Conservation (phyloP, 257 asterid genomes). For the Fraxinus quadrangulata region DNA sequence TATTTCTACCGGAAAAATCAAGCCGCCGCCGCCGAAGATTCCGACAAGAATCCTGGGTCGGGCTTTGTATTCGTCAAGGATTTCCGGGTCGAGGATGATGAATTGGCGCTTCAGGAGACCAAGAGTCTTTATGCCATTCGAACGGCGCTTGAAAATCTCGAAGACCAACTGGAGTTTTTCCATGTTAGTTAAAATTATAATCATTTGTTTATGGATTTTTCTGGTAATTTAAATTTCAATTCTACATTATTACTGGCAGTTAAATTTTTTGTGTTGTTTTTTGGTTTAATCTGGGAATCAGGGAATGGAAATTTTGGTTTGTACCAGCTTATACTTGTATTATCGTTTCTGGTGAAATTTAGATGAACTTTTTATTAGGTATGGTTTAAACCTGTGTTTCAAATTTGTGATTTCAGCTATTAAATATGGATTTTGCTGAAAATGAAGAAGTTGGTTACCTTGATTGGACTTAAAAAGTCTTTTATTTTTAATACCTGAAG, state of each 20-base stretch:
- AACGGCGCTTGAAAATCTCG: constrained; percentile 87
- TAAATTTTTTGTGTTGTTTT: no score
- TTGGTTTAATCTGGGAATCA: neutral
- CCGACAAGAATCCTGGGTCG: constrained; percentile 35
- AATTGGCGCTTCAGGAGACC: constrained; percentile 71
- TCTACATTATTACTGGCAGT: neutral
- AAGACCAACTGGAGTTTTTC: constrained; percentile 95
- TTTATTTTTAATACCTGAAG: neutral
- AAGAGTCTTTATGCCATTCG: constrained; percentile 86
- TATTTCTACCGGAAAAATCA: constrained; percentile 42
- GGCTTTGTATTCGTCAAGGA: constrained; percentile 86
- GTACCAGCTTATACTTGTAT: neutral
- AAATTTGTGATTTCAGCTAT: neutral
- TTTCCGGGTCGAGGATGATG: constrained; percentile 57
- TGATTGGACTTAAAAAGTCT: neutral
- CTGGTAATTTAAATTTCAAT: neutral
- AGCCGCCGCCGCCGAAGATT: constrained; percentile 33
- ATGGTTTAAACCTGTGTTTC: neutral
- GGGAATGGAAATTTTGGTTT: neutral
- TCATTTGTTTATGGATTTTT: neutral
- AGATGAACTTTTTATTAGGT: neutral
- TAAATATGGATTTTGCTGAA: neutral
- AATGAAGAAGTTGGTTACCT: neutral
- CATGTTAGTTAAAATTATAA: constrained; percentile 41
- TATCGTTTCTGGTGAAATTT: neutral